Base-by-base conservation (phyloP, 2,329 filamentous ascomycete genomes). In the Pseudohalonectria lignicola region DNA sequence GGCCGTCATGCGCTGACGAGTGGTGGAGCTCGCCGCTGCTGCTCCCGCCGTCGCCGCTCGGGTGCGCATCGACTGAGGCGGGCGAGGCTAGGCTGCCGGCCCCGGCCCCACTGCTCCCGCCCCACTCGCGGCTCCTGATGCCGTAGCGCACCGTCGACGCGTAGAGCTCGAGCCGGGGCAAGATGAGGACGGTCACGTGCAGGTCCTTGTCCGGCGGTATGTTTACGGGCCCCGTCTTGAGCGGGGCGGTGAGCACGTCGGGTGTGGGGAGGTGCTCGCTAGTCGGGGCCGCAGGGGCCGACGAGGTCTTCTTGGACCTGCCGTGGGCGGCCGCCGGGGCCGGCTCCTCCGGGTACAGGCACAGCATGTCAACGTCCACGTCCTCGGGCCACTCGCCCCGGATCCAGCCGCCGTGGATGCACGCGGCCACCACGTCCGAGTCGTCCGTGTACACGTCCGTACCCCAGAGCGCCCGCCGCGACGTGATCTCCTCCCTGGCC, bases 381-480 rank as follows among this genome's bases (percentile, higher is more conserved):
- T 86, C 82, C 6, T 87, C 78, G 4, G 77, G 68, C 82, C 88
- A 94, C 49, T 88, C 86, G 25, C 90, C 90, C 31, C 81, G 79
- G 47, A 98, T 82, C 79, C 87, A 96, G 4, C 92, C 92, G 2
- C 80, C 79, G 56, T 98, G 92, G 33, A 98, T 90, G 42, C 88
- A 90, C 2, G 90, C 88, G 0, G 87, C 90, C 18, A 98, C 73
- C 1, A 92, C 78, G 53, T 98, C 92, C 0, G 87, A 94, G 58
- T 98, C 92, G 49, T 98, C 92, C 0, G 87, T 94, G 54, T 96
- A 96, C 6, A 98, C 74, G 28, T 93, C 88, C 0, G 86, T 92
- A 1, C 92, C 92, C 88, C 90, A 98, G 0, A 98, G 58, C 7
- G 85, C 84, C 16, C 82, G 74, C 25, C 86, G 75, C 7, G 76